A percentile compares a stretch with the other conserved stretches of the same genome.
Conservation (phyloP, 1,284 basidiomycete species). For the Leccinum subrobustum region DNA sequence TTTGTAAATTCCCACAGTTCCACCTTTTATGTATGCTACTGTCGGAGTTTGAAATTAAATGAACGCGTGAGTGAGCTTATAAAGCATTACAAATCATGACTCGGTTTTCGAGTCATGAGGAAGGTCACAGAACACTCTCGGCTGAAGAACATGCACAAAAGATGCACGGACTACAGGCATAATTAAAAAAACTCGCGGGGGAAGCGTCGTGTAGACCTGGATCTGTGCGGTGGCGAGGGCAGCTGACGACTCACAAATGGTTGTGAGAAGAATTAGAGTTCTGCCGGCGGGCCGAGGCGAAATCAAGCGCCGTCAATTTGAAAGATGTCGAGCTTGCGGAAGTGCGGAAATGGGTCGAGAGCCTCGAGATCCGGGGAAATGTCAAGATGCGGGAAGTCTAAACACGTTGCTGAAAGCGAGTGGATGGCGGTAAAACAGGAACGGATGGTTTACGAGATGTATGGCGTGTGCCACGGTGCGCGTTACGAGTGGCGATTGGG, state of each 20-base stretch:
- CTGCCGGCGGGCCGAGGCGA: background rate
- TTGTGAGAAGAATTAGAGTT: slow-evolving; percentile 22
- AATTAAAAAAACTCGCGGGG: background rate
- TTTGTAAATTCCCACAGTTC: background rate
- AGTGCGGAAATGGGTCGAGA: background rate
- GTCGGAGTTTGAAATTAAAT: slow-evolving; percentile 22
- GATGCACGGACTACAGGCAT: background rate
- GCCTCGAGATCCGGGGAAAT: background rate
- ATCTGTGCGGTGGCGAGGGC: no score
- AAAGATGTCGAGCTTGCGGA: slow-evolving; percentile 21
- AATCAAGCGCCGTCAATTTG: slow-evolving; percentile 20
- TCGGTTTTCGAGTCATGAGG: background rate
- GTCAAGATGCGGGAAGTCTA: slow-evolving; percentile 1
- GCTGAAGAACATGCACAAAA: background rate
- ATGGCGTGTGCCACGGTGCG: slow-evolving; percentile 4
- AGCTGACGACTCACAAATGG: background rate
- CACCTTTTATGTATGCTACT: slow-evolving; percentile 12
- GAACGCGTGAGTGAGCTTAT: slow-evolving; percentile 6
- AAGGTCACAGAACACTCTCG: background rate
- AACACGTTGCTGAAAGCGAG: slow-evolving; percentile 21
- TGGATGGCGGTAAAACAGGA: slow-evolving; percentile 10
- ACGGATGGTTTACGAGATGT: slow-evolving; percentile 17
- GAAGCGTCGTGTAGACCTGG: background rate
- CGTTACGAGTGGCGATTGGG: slow-evolving; percentile 30
- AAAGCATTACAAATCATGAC: background rate